A percentile compares a stretch with the other conserved stretches of the same genome.
phyloP scores from a whole-genome alignment of 2,329 filamentous ascomycete genomes.

The Pseudonectria foliicola region DNA sequence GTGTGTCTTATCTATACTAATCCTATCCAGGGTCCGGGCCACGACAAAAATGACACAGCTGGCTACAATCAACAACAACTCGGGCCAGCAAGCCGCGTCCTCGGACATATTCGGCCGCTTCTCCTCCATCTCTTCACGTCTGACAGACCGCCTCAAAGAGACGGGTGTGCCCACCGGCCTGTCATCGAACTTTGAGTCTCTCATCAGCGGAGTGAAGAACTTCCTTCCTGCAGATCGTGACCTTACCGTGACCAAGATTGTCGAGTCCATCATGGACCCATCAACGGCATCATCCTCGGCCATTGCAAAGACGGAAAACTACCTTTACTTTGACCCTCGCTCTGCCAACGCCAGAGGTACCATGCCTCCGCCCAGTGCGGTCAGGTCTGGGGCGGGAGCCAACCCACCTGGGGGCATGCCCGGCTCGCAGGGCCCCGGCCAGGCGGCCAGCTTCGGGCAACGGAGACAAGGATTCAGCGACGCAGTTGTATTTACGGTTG shows the following conservation, averaged over 20 bases:
- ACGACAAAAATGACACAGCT: slow-evolving; percentile 98
- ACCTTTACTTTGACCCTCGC: slow-evolving; percentile 93
- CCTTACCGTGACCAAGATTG: slow-evolving; percentile 93
- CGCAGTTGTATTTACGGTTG: slow-evolving; percentile 88
- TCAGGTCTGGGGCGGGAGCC: slow-evolving; percentile 36
- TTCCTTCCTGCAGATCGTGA: slow-evolving; percentile 96
- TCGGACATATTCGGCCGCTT: slow-evolving; percentile 89
- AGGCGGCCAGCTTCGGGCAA: slow-evolving; percentile 82
- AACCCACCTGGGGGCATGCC: slow-evolving; percentile 42
- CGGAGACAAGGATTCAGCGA: slow-evolving; percentile 82
- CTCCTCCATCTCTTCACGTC: slow-evolving; percentile 80
- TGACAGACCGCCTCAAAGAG: slow-evolving; percentile 91
- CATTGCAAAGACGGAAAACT: slow-evolving; percentile 92
- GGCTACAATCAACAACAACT: slow-evolving; percentile 74
- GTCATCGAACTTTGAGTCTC: slow-evolving; percentile 79
- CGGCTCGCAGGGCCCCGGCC: slow-evolving; percentile 50
- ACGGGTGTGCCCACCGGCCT: slow-evolving; percentile 65
- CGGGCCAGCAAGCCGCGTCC: slow-evolving; percentile 52
- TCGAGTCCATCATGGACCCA: slow-evolving; percentile 96
- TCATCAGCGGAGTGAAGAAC: slow-evolving; percentile 95
- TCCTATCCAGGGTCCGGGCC: slow-evolving; percentile 62
- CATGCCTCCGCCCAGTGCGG: slow-evolving; percentile 70
- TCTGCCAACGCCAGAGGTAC: slow-evolving; percentile 89
- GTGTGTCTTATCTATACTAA: slow-evolving; percentile 15
- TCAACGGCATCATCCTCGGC: slow-evolving; percentile 81